Base-by-base conservation (phyloP, 2,329 filamentous ascomycete species). In the Diaporthe amygdali region DNA sequence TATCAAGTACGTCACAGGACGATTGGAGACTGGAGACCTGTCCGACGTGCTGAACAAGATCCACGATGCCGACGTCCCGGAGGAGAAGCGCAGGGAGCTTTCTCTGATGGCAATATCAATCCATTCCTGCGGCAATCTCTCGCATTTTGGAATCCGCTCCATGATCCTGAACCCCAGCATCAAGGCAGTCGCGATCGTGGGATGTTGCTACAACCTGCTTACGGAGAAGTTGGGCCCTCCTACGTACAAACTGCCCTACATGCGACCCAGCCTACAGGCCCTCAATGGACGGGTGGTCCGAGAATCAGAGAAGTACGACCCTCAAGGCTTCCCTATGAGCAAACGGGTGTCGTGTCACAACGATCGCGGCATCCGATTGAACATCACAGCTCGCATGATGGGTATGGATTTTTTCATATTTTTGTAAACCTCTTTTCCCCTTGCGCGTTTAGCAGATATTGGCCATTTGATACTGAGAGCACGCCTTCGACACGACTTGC, bases 351-450 rank as follows among this genome's bases (percentile, higher is more conserved):
- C 78, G 81, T 89, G 80, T 4, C 88, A 92, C 76, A 81, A 84
- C 25, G 84, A 82, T 20, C 84, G 86, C 10, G 94, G 95, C 2
- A 87, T 98, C 56, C 89, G 94, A 30, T 87, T 98, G 70, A 98
- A 99, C 81, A 97, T 98, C 78, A 99, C 96, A 5, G 95, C 96
- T 1, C 90, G 96, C 54, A 97, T 97, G 93, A 98, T 98, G 96
- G 96, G 59, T 64, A 64, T 2, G 59, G 1, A 1, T 30, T 64
- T 20, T 25, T 47, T 20, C 22, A 3, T 47, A 3, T 20, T 25
- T 47, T 20, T 34, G 5, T 47, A 3, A 17, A n/a, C n/a, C 7
- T 27, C 20, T 20, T 15, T 17, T 22, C 10, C 12, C 41, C 56
- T 10, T 9, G 10, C 2, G 9, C 39, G 5, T 10, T 34, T 7